phyloP scores from a whole-genome alignment of 345 rosid genomes.

The Dipteronia dyeriana region DNA sequence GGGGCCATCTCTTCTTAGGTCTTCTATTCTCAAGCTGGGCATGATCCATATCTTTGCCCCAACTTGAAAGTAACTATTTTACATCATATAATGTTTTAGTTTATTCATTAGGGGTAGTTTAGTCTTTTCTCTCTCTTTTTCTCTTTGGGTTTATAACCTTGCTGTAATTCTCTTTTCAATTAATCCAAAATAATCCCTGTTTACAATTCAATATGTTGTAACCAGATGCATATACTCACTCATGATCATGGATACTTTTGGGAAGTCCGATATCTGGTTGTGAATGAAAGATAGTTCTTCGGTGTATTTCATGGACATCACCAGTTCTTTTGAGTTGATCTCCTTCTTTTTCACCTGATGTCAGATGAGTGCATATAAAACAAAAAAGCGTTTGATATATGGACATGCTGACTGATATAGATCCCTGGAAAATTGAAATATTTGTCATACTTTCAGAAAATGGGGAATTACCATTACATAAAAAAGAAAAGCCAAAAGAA shows the following conservation, averaged over 20 bases:
- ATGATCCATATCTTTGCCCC: too few relatives aligned
- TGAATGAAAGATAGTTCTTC: constrained; percentile 73
- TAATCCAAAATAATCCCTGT: too few relatives aligned
- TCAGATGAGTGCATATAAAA: constrained; percentile 80
- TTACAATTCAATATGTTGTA: not conserved
- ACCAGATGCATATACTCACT: constrained; percentile 52
- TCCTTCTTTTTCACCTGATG: constrained; percentile 91
- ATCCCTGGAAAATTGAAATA: constrained; percentile 63
- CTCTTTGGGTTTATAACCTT: too few relatives aligned
- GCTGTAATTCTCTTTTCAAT: too few relatives aligned
- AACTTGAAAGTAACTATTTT: too few relatives aligned
- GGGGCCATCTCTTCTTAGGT: too few relatives aligned
- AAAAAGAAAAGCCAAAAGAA: not conserved
- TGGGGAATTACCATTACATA: constrained; percentile 13
- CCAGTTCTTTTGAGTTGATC: constrained; percentile 86
- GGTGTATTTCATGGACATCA: constrained; percentile 83
- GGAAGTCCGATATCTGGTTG: constrained; percentile 65
- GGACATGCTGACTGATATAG: constrained; percentile 93
- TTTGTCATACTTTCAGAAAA: constrained; percentile 17
- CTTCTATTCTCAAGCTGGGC: too few relatives aligned
- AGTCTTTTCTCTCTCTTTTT: too few relatives aligned
- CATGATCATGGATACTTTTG: constrained; percentile 69
- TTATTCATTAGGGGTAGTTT: too few relatives aligned
- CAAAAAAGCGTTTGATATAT: constrained; percentile 86
- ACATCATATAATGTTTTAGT: too few relatives aligned